These are phyloP conservation scores for Sicyos edulis DNA, from an alignment of 306 rosid species.

Conservation along the genomic window DNA sequence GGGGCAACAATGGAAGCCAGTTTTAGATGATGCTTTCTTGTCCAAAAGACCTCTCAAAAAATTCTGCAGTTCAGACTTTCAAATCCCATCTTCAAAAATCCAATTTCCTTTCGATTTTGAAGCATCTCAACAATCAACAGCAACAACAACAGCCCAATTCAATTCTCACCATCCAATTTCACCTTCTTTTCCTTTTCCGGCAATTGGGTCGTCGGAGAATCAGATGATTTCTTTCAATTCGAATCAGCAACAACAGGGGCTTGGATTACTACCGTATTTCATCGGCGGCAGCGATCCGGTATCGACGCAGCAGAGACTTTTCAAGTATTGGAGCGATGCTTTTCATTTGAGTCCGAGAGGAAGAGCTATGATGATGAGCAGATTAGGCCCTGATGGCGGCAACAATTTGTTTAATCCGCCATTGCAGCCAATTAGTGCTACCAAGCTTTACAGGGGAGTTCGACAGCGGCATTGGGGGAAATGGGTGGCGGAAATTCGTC, in stretches of 20 bases:
- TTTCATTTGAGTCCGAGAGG: slow-evolving; percentile 75
- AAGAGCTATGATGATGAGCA: slow-evolving; percentile 58
- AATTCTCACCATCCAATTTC: slow-evolving; percentile 32
- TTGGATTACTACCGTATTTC: slow-evolving; percentile 31
- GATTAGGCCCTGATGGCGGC: slow-evolving; percentile 14
- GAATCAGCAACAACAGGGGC: slow-evolving; percentile 28
- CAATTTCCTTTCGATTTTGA: slow-evolving; percentile 70
- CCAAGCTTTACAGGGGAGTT: slow-evolving; percentile 89
- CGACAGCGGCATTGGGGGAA: slow-evolving; percentile 98
- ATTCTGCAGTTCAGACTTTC: slow-evolving; percentile 49
- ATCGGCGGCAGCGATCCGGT: slow-evolving; percentile 19
- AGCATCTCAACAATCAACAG: slow-evolving; percentile 29
- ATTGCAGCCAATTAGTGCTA: slow-evolving; percentile 55
- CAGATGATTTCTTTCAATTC: slow-evolving; percentile 58
- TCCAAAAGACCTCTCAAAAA: slow-evolving; percentile 67
- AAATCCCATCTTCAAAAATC: slow-evolving; percentile 37
- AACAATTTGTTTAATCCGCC: slow-evolving; percentile 32
- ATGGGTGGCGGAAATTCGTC: slow-evolving; percentile 97
- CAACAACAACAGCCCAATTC: slow-evolving; percentile 26
- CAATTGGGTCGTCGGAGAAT: slow-evolving; percentile 26
- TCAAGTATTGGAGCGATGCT: slow-evolving; percentile 67
- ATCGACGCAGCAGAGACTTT: slow-evolving; percentile 43
- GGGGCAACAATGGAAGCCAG: slow-evolving; percentile 53
- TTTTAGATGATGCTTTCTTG: slow-evolving; percentile 51
- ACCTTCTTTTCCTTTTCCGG: slow-evolving; percentile 23